A percentile compares a stretch with the other conserved stretches of the same genome.
Evolutionary conservation across 345 rosid species (phyloP).

Genomic region (Streptanthus diversifolius): DNA sequence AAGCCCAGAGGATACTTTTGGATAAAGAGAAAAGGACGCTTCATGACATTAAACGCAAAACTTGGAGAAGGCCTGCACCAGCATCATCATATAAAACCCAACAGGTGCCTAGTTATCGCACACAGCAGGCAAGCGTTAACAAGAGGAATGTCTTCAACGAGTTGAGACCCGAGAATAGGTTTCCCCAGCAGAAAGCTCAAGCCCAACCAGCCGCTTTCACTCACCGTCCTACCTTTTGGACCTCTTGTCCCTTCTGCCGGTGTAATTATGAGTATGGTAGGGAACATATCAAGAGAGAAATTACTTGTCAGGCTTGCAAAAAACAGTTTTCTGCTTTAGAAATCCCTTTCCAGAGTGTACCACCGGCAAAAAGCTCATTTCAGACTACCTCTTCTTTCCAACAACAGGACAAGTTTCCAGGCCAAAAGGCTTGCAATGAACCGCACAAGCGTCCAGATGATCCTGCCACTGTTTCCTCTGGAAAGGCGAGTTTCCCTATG

Average conservation of each 20-base stretch:
- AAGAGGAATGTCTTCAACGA: constrained; percentile 31
- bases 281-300: constrained; percentile 36
- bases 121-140: constrained; percentile 30
- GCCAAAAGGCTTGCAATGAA: constrained; percentile 37
- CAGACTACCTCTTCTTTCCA: constrained; percentile 37
- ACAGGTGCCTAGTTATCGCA: constrained; percentile 30
- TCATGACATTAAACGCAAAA: constrained; percentile 53
- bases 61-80: constrained; percentile 26
- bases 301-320: constrained; percentile 51
- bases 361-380: constrained; percentile 24
- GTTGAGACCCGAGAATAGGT: constrained; percentile 32
- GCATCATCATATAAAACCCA: constrained; percentile 34
- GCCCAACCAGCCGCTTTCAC: constrained; percentile 41
- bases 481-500: constrained; percentile 19
- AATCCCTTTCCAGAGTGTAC: constrained; percentile 32
- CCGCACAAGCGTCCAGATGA: constrained; percentile 38
- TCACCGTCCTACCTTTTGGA: constrained; percentile 56
- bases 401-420: constrained; percentile 44
- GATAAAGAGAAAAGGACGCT: constrained; percentile 52
- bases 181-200: constrained; percentile 37
- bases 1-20: constrained; percentile 84
- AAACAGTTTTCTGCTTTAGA: constrained; percentile 61
- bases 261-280: constrained; percentile 44
- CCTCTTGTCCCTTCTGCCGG: constrained; percentile 66
- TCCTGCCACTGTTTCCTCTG: constrained; percentile 30